A percentile compares a stretch with the other conserved stretches of the same genome.
These are phyloP conservation scores for Penicillium sp. DNA, from an alignment of 2,329 filamentous ascomycete species.

Conservation along the genomic window DNA sequence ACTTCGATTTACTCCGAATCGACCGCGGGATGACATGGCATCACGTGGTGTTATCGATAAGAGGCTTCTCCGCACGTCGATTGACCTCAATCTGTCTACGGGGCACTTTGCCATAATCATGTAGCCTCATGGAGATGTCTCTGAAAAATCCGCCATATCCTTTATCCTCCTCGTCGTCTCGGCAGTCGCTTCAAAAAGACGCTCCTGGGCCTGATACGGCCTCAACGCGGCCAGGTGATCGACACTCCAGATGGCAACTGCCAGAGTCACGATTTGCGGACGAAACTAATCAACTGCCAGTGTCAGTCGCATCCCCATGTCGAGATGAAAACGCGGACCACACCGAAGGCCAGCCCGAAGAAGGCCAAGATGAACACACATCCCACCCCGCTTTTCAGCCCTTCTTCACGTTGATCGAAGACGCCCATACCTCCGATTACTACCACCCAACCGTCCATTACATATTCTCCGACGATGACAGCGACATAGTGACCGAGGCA, in stretches of 20 bases:
- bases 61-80: slow-evolving; percentile 14
- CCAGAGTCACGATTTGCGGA: slow-evolving; percentile 10
- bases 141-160: slow-evolving; percentile 24
- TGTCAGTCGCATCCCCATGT: slow-evolving; percentile 1
- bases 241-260: slow-evolving; percentile 4
- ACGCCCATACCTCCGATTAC: slow-evolving; percentile 70
- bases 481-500: slow-evolving; percentile 70
- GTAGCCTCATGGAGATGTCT: slow-evolving; percentile 40
- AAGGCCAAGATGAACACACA: slow-evolving; percentile 19
- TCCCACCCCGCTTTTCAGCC: slow-evolving; percentile 63
- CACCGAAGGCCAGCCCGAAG: slow-evolving; percentile 8
- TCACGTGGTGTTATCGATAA: slow-evolving; percentile 33
- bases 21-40: background rate
- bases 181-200: slow-evolving; percentile 24
- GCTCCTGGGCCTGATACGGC: slow-evolving; percentile 12
- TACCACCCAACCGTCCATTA: slow-evolving; percentile 88
- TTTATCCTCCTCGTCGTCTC: slow-evolving; percentile 33
- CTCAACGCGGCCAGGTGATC: slow-evolving; percentile 18
- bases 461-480: slow-evolving; percentile 89
- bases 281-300: slow-evolving; percentile 3
- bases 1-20: background rate
- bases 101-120: slow-evolving; percentile 22
- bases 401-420: slow-evolving; percentile 83
- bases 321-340: slow-evolving; percentile 10
- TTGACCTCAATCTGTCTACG: slow-evolving; percentile 1